Evolutionary conservation across 495 filamentous ascomycete genomes (phyloP), one percentile per base, ranked within the genome.

Genomic region (Aspergillus steynii): DNA sequence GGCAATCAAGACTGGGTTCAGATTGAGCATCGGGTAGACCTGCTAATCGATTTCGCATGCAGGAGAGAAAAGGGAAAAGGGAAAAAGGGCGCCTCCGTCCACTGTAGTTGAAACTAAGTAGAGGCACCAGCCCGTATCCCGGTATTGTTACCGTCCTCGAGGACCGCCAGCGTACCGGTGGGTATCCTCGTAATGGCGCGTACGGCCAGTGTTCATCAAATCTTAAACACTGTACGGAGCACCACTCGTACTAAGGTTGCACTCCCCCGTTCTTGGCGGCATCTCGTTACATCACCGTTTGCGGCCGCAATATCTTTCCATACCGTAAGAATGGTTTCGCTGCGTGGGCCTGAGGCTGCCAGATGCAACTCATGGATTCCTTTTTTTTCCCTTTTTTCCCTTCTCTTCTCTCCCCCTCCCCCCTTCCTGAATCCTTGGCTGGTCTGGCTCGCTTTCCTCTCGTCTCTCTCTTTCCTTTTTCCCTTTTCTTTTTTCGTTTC

Each of bases 261-360:
- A 20, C 20, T 20, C 20, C 20, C 20, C 20, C 20, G 20, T 20
- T 37, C 34, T 55, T 37, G 9, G 25, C 29, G 31, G 20, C 20
- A 20, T 20, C 20, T 20, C 20, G 20, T 20, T 20, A 20, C 20
- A 32, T 32, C 31, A 32, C 31, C 53, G 53, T 55, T 55, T 55
- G 53, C 53, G 34, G 53, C 20, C 1, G 6, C 12, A 28, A 45
- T 49, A 56, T 47, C 25, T 49, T 58, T 48, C 61, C 34, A 34
- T 58, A 58, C 55, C 1, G 50, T 46, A 48, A 50, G 49, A 49
- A 20, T 20, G 50, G 42, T 59, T 57, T 57, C 54, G 47, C 53
- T 63, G 58, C 60, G 57, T 10, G 32, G n/a, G 37, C 58, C 51
- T 53, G 58, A 60, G 51, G 37, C 52, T 31, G n/a, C 52, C 51